Base-by-base conservation (phyloP, 83 land plant genomes). In the Picea engelmannii region DNA sequence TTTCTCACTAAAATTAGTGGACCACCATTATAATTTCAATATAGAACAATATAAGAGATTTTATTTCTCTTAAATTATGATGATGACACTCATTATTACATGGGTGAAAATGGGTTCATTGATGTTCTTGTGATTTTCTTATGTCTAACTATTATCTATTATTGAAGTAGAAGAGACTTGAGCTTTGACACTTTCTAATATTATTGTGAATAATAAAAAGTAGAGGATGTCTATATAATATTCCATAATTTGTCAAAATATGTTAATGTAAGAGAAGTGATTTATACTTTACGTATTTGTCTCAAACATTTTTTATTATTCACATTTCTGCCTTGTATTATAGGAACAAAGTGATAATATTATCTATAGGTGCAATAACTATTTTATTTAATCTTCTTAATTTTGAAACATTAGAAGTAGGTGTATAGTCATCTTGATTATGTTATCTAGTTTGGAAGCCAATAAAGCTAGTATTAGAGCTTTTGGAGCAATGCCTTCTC, bases 181-280 rank as follows among this genome's bases (percentile, higher is more conserved):
- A 11, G 88, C 93, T n/a, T 82, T 92, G 87, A 93, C 99, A 42
- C 91, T 96, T 2, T 90, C 91, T 83, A 96, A 96, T 78, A 89
- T 96, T 76, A 92, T 94, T 67, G 91, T 96, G 40, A 90, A 90
- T 82, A 95, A 94, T 86, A 87, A 94, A 94, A 96, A 92, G 99
- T 96, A 80, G 55, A 60, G 60, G 62, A 73, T 23, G 47, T 76
- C 23, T 27, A 27, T 25, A 5, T 44, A 15, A 47, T 12, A 76
- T 15, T 44, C 18, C 2, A 20, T 38, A 73, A 10, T 38, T 11
- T 75, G 23, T 16, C 6, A 52, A 17, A 16, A 21, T 76, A 21
- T 42, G 35, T 52, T 1, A 47, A 17, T 12, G 2, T 13, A 76
- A 15, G 24, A 24, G 25, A 21, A 24, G 31, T 21, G 20, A 23